Evolutionary conservation across 2,329 filamentous ascomycete species (phyloP).

Genomic region (Chrysosporium queenslandicum): DNA sequence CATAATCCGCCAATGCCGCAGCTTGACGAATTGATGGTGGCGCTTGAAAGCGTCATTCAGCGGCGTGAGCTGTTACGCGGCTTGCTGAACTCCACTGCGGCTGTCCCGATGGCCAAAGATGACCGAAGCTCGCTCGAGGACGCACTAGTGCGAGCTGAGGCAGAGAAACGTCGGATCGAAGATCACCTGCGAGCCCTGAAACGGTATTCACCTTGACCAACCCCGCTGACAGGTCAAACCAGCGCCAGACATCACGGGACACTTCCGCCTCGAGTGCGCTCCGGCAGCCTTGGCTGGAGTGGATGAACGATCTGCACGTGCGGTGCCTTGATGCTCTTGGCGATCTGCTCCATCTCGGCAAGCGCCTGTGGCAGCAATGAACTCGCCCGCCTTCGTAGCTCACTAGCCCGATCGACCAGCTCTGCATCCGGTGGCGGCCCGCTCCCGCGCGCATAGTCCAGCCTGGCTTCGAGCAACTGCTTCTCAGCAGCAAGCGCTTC

Average conservation of each 20-base stretch:
- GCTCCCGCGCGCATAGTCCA: not conserved
- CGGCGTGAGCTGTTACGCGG: not conserved
- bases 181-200: not conserved
- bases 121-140: not conserved
- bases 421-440: not conserved
- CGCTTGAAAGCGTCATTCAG: not conserved
- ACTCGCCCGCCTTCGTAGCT: not conserved
- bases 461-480: not conserved
- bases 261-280: not conserved
- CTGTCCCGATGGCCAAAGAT: not conserved
- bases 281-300: not conserved
- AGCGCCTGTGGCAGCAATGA: not conserved
- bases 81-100: not conserved
- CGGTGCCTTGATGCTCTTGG: not conserved
- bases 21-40: not conserved
- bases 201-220: not conserved
- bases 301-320: not conserved
- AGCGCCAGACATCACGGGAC: not conserved
- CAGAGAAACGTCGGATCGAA: not conserved
- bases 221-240: not conserved
- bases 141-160: not conserved
- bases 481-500: not conserved
- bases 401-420: not conserved
- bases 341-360: not conserved
- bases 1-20: not conserved